phyloP scores from a whole-genome alignment of 257 asterid species.

The Primulina huaijiensis region DNA sequence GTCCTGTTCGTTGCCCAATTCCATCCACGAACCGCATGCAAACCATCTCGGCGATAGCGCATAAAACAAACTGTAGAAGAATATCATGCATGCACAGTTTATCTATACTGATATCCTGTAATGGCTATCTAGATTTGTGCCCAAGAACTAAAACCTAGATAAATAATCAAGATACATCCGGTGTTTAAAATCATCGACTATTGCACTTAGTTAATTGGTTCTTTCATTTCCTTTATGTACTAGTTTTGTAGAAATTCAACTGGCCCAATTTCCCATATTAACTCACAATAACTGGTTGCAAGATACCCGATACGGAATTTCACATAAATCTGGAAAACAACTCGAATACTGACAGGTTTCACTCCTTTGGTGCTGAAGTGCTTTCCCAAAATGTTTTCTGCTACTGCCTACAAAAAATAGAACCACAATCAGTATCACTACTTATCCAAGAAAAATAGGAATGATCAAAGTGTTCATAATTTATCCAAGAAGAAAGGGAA shows the following conservation, averaged over 20 bases:
- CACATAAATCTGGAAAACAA: slow-evolving; percentile 17
- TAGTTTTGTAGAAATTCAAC: neutral
- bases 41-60: slow-evolving; percentile 85
- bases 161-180: too few relatives aligned
- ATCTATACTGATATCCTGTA: neutral
- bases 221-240: neutral
- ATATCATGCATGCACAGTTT: neutral
- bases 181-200: neutral
- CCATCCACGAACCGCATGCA: slow-evolving; percentile 83
- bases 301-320: neutral
- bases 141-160: too few relatives aligned
- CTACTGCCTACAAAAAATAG: slow-evolving; percentile 56
- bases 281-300: neutral
- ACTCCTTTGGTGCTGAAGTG: slow-evolving; percentile 53
- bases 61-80: slow-evolving; percentile 57
- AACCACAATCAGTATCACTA: slow-evolving; percentile 14
- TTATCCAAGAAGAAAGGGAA: slow-evolving; percentile 6
- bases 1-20: slow-evolving; percentile 74
- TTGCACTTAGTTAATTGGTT: neutral
- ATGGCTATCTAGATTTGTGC: too few relatives aligned
- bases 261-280: neutral
- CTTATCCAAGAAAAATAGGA: neutral
- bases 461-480: slow-evolving; percentile 4
- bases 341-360: slow-evolving; percentile 59
- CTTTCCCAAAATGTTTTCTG: slow-evolving; percentile 61